Evolutionary conservation across 1,284 basidiomycete species (phyloP), one percentile per base, ranked within the genome.

Genomic region (Pisolithus thermaeus): DNA sequence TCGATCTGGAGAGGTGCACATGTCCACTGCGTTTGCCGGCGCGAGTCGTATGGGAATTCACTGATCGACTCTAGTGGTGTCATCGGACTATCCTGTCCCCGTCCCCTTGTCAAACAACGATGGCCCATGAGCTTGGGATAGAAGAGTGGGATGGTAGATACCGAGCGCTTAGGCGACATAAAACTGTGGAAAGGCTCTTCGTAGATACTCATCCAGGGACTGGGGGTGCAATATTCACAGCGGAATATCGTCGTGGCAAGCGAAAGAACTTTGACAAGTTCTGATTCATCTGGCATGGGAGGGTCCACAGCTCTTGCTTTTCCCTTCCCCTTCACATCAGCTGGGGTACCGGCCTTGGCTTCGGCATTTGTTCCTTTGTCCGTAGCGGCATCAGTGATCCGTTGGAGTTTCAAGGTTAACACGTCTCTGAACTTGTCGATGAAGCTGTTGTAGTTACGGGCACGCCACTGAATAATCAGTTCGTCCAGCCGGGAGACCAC

Each of bases 221-320:
- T 50, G 46, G 68, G 56, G 32, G 49, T 56, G 57, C 74, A 73
- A 8, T 50, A 47, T 16, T 53, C 66, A 67, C 78, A 79, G 36
- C 56, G 58, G 58, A 77, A 79, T 23, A 74, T 71, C 7, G 74
- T 72, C 4, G 70, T 68, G 1, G 75, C 77, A 39, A 77, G 64
- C 9, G 65, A 59, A 44, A 77, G 61, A 25, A 55, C 52, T 47
- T 65, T 53, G 9, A 54, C 48, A 46, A 66, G 58, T 46, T 32
- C 56, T 42, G 57, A 48, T 32, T 68, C 56, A 32, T 58, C 53
- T 11, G 57, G 65, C 18, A 52, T 37, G 4, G 51, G 44, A 23
- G 54, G 58, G 1, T 50, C 62, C 22, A 63, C 30, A 28, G 40
- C 63, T n/a, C n/a, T n/a, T n/a, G n/a, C n/a, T 47, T 69, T 65